Conservation (phyloP, 2,329 filamentous ascomycete genomes). For the Orbilia javanica region DNA sequence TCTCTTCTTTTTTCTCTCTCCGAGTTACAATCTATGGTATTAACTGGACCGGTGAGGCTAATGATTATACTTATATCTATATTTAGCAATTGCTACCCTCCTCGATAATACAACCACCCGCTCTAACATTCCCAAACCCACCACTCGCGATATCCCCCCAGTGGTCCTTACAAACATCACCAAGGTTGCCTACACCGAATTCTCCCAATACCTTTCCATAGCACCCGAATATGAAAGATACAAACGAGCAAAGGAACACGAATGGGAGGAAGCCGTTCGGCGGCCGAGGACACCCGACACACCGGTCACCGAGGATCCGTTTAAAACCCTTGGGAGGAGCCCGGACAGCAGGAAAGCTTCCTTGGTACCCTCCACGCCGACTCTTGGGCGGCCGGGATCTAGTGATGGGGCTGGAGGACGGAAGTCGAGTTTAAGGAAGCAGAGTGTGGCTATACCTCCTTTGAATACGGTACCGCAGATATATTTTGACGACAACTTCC, state of each 20-base stretch:
- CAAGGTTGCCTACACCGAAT: conserved; percentile 82
- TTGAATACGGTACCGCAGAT: conserved; percentile 91
- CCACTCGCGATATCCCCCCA: conserved; percentile 88
- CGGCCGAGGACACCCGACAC: conserved; percentile 60
- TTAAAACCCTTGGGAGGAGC: conserved; percentile 17
- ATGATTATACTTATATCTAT: conserved; percentile 42
- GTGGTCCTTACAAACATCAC: conserved; percentile 90
- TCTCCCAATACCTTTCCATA: conserved; percentile 85
- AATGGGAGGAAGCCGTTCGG: conserved; percentile 65
- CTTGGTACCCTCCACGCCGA: conserved; percentile 33
- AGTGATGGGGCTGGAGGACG: conserved; percentile 25
- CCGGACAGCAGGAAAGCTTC: conserved; percentile 45
- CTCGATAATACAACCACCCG: conserved; percentile 77
- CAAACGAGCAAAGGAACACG: conserved; percentile 82
- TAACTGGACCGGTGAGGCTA: neutral
- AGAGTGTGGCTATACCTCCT: conserved; percentile 81
- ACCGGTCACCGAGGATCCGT: conserved; percentile 20
- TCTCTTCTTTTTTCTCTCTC: neutral
- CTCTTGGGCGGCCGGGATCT: conserved; percentile 34
- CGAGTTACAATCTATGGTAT: neutral
- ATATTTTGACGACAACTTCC: conserved; percentile 95
- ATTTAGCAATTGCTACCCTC: conserved; percentile 87
- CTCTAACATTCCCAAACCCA: conserved; percentile 89
- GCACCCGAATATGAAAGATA: conserved; percentile 92
- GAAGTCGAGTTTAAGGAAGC: conserved; percentile 65